phyloP scores from a whole-genome alignment of 2,329 filamentous ascomycete species.

The Sporothrix mexicana region DNA sequence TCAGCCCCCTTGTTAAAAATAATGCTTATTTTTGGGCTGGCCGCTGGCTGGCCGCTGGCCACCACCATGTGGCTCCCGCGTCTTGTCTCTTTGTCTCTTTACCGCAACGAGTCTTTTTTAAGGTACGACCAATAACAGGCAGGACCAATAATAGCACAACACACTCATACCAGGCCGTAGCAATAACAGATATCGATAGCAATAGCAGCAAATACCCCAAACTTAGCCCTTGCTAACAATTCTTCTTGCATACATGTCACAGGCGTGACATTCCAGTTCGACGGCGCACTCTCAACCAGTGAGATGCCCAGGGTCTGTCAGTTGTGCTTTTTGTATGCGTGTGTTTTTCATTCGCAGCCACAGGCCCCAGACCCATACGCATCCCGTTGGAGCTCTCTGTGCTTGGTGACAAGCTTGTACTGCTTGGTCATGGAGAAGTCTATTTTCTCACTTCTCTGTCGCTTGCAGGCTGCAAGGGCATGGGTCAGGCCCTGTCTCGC shows the following conservation, averaged over 20 bases:
- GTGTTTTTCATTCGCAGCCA: background rate
- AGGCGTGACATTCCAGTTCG: background rate
- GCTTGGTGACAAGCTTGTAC: background rate
- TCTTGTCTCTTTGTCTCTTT: background rate
- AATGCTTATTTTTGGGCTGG: constrained; percentile 6
- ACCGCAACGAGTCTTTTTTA: background rate
- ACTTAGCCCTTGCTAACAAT: background rate
- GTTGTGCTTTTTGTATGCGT: background rate
- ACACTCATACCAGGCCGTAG: background rate
- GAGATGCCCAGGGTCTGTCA: background rate
- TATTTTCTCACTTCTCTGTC: background rate
- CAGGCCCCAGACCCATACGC: background rate
- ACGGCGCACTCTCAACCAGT: background rate
- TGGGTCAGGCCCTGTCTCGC: background rate
- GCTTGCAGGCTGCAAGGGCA: constrained; percentile 3
- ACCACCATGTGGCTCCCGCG: background rate
- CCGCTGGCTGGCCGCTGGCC: background rate
- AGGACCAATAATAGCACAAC: constrained; percentile 8
- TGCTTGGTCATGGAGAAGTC: background rate
- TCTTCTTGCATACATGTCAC: background rate
- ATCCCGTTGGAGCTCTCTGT: background rate
- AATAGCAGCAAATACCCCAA: background rate
- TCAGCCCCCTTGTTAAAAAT: constrained; percentile 26
- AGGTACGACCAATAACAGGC: background rate
- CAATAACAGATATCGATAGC: background rate